phyloP scores from a whole-genome alignment of 2,329 filamentous ascomycete genomes.

The Colletotrichum salicis region DNA sequence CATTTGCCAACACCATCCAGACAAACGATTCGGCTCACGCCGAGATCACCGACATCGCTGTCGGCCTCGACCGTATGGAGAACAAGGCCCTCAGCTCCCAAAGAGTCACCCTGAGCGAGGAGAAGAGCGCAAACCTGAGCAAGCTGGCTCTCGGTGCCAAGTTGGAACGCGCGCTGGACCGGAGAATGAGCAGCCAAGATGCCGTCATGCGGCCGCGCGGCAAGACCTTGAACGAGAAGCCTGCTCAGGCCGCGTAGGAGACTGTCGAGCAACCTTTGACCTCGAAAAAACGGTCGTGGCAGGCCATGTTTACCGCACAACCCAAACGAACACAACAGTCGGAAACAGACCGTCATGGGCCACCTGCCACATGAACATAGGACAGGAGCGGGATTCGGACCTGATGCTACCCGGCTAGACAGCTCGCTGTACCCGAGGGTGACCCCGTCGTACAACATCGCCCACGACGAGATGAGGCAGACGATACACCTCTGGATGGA shows the following conservation, averaged over 20 bases:
- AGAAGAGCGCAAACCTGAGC: slow-evolving; percentile 84
- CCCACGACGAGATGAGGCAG: background rate
- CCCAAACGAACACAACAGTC: background rate
- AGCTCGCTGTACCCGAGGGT: background rate
- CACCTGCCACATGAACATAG: background rate
- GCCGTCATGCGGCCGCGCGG: slow-evolving; percentile 78
- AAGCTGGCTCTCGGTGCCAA: slow-evolving; percentile 92
- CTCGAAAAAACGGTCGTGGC: slow-evolving; percentile 1
- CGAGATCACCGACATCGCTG: slow-evolving; percentile 76
- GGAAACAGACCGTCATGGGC: background rate
- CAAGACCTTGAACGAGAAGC: slow-evolving; percentile 51
- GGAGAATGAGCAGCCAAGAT: slow-evolving; percentile 89
- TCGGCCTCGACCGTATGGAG: slow-evolving; percentile 86
- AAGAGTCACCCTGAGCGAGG: slow-evolving; percentile 80
- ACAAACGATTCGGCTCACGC: slow-evolving; percentile 65
- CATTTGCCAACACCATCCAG: slow-evolving; percentile 67
- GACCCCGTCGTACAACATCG: background rate
- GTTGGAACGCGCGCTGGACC: slow-evolving; percentile 85
- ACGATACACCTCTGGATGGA: background rate
- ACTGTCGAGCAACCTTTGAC: background rate
- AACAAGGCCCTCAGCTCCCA: slow-evolving; percentile 87
- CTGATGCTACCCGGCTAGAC: background rate
- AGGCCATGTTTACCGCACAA: background rate
- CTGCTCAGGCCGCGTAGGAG: slow-evolving; percentile 25
- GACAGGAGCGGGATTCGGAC: background rate